phyloP scores from a whole-genome alignment of 1,284 basidiomycete genomes.

The Erythrobasidium hasegawianum region DNA sequence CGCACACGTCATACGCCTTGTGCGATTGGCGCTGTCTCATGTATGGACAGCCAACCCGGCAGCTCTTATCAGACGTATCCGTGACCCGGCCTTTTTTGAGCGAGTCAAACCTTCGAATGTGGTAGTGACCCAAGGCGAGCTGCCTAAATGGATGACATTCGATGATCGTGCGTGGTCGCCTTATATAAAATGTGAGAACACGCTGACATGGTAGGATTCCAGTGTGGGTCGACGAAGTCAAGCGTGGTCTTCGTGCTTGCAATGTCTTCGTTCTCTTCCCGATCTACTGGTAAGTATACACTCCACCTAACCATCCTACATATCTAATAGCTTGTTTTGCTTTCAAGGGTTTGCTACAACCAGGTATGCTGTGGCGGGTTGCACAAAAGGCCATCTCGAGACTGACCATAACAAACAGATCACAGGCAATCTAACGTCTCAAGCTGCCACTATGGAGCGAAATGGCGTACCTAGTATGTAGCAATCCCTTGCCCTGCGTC shows the following conservation, averaged over 20 bases:
- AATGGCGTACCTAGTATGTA: slow-evolving; percentile 47
- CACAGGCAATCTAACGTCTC: slow-evolving; percentile 63
- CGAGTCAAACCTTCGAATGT: slow-evolving; percentile 60
- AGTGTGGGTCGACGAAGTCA: slow-evolving; percentile 75
- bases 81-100: slow-evolving; percentile 71
- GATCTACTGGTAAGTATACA: slow-evolving; percentile 64
- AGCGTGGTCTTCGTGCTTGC: slow-evolving; percentile 77
- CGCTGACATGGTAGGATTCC: slow-evolving; percentile 43
- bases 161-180: slow-evolving; percentile 37
- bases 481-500: too few relatives aligned
- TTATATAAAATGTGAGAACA: too few relatives aligned
- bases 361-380: too few relatives aligned
- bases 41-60: slow-evolving; percentile 50
- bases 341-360: not conserved
- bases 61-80: slow-evolving; percentile 46
- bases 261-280: slow-evolving; percentile 71
- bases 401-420: too few relatives aligned
- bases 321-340: too few relatives aligned
- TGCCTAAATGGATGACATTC: slow-evolving; percentile 52
- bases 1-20: slow-evolving; percentile 53
- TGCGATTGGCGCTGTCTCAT: slow-evolving; percentile 46
- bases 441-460: slow-evolving; percentile 59
- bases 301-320: slow-evolving; percentile 49
- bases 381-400: too few relatives aligned
- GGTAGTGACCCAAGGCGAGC: slow-evolving; percentile 31